A percentile compares a stretch with the other conserved stretches of the same genome.
Evolutionary conservation across 192 early-diverging fungal species (phyloP).

Genomic region (Thamnidium elegans): DNA sequence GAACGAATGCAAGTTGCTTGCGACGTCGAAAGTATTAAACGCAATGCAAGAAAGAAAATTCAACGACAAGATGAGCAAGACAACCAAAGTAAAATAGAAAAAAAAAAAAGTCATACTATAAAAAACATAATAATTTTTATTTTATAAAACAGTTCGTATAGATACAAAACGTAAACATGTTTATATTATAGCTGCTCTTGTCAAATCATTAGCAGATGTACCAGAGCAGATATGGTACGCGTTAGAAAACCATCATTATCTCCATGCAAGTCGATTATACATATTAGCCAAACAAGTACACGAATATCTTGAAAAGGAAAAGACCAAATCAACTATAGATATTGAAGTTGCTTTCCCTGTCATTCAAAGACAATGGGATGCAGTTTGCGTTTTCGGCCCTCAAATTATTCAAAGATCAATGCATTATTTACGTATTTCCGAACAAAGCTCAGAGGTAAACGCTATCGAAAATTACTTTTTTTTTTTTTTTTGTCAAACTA

Average conservation of each 20-base stretch:
- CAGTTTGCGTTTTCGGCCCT: slow-evolving; percentile 66
- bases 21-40: slow-evolving; percentile 39
- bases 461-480: neutral
- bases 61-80: slow-evolving; percentile 3
- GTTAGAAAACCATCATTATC: slow-evolving; percentile 65
- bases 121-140: slow-evolving; percentile 1
- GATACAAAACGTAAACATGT: slow-evolving; percentile 51
- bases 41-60: slow-evolving; percentile 42
- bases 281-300: slow-evolving; percentile 68
- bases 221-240: slow-evolving; percentile 90
- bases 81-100: neutral
- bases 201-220: slow-evolving; percentile 81
- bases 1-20: slow-evolving; percentile 55
- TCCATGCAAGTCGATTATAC: slow-evolving; percentile 69
- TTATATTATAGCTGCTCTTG: slow-evolving; percentile 73
- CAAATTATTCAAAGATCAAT: slow-evolving; percentile 73
- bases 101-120: neutral
- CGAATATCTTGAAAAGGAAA: slow-evolving; percentile 57
- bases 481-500: neutral
- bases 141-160: neutral
- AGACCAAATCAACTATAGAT: slow-evolving; percentile 35
- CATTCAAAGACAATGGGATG: slow-evolving; percentile 82
- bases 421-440: slow-evolving; percentile 41
- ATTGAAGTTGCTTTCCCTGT: slow-evolving; percentile 73
- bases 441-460: slow-evolving; percentile 48